Conservation (phyloP, 2,329 filamentous ascomycete species). For the Cucurbitaria berberidis region DNA sequence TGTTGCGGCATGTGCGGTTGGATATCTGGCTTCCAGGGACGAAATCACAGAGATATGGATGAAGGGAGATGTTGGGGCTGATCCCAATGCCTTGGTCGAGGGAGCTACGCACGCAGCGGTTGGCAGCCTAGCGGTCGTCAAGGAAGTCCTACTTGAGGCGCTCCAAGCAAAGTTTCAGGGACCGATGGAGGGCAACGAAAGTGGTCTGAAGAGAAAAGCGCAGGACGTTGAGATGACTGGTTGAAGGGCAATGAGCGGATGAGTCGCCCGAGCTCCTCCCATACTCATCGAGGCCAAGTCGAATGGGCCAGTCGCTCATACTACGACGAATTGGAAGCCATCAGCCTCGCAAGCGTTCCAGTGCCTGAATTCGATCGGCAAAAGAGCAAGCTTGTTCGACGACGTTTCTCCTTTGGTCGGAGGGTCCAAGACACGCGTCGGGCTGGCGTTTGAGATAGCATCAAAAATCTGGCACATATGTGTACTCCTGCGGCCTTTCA, state of each 20-base stretch:
- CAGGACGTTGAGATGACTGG: slow-evolving; percentile 44
- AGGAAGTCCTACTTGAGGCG: slow-evolving; percentile 65
- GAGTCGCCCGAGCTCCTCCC: too few species aligned
- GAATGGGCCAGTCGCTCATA: background rate
- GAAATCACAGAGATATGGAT: slow-evolving; percentile 96
- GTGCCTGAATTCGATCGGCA: background rate
- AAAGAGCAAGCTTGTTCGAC: background rate
- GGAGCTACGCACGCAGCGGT: slow-evolving; percentile 68
- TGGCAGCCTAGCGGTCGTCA: slow-evolving; percentile 64
- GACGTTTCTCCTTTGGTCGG: background rate
- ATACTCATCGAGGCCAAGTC: background rate
- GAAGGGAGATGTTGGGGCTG: slow-evolving; percentile 69
- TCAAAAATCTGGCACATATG: slow-evolving; percentile 3
- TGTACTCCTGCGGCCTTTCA: background rate
- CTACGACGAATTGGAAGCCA: background rate
- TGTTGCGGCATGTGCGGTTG: slow-evolving; percentile 84
- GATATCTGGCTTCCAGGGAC: slow-evolving; percentile 83
- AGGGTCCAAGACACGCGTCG: background rate
- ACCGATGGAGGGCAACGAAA: slow-evolving; percentile 20
- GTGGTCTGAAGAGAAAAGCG: slow-evolving; percentile 33
- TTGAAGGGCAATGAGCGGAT: slow-evolving; percentile 17
- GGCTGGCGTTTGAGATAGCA: slow-evolving; percentile 3
- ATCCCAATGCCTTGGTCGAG: slow-evolving; percentile 64
- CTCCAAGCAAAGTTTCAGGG: slow-evolving; percentile 40
- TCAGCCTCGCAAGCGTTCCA: background rate